phyloP scores from a whole-genome alignment of 2,329 filamentous ascomycete genomes.

The Chrysoporthe deuterocubensis region DNA sequence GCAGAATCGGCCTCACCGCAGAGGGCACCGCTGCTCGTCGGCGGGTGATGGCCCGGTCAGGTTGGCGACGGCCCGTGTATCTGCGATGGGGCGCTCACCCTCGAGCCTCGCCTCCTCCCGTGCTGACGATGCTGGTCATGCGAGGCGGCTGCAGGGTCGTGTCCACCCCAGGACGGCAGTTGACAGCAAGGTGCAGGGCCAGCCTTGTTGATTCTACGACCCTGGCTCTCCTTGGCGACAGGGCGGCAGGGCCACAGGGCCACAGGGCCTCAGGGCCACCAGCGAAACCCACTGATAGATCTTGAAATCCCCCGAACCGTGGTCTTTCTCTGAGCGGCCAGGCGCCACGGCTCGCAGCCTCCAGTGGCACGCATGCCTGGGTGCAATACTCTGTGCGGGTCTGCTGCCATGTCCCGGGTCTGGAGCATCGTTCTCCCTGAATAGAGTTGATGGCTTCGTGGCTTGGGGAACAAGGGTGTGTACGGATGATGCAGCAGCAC shows the following conservation, averaged over 20 bases:
- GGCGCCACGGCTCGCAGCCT: background rate
- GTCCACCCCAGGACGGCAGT: conserved; percentile 25
- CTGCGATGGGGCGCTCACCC: background rate
- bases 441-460: background rate
- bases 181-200: conserved; percentile 24
- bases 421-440: background rate
- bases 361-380: background rate
- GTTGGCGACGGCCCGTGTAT: background rate
- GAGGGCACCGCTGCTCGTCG: background rate
- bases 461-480: background rate
- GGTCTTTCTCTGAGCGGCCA: background rate
- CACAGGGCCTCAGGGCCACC: conserved; percentile 13
- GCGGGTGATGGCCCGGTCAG: background rate
- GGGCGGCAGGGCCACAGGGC: conserved; percentile 11
- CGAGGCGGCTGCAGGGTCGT: conserved; percentile 16
- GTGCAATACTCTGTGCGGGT: background rate
- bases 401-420: background rate
- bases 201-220: conserved; percentile 12
- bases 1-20: background rate
- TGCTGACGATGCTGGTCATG: conserved; percentile 11
- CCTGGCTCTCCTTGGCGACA: conserved; percentile 8
- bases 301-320: background rate
- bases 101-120: conserved; percentile 5
- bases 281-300: conserved; percentile 1
- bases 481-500: background rate